A percentile compares a stretch with the other conserved stretches of the same genome.
phyloP scores from a whole-genome alignment of 495 filamentous ascomycete species.

The Barbatosphaeria neglecta region DNA sequence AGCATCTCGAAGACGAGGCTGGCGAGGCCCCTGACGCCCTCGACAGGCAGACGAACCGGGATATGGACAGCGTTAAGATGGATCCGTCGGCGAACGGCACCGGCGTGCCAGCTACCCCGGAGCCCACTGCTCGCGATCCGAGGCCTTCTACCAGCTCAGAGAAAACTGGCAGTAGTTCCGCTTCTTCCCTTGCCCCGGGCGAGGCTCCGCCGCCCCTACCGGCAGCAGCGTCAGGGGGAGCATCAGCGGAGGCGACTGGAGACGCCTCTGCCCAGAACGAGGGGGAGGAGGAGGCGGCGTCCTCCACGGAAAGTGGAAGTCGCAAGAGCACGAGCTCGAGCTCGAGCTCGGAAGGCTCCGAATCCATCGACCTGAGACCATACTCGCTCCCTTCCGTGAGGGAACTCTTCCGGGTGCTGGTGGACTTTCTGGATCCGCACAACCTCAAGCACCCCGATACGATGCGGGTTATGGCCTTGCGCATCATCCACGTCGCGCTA shows the following conservation, averaged over 20 bases:
- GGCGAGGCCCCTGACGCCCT: constrained; percentile 46
- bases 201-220: constrained; percentile 11
- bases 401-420: constrained; percentile 89
- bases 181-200: constrained; percentile 5
- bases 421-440: constrained; percentile 87
- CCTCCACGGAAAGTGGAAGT: background rate
- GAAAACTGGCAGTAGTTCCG: constrained; percentile 15
- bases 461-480: constrained; percentile 91
- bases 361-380: constrained; percentile 56
- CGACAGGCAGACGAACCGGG: constrained; percentile 49
- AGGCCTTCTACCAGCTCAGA: constrained; percentile 33
- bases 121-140: constrained; percentile 31
- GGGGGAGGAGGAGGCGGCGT: background rate
- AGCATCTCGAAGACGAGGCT: constrained; percentile 66
- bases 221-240: too few species aligned
- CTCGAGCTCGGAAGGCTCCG: constrained; percentile 23
- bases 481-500: constrained; percentile 94
- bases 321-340: constrained; percentile 16
- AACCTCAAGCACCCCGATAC: constrained; percentile 84
- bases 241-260: background rate
- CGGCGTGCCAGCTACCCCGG: constrained; percentile 17
- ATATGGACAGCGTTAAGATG: constrained; percentile 74
- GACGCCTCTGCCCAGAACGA: background rate
- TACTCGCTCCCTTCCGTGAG: constrained; percentile 90
- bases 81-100: constrained; percentile 75